These are phyloP conservation scores for Hypoxylon rickii DNA, from an alignment of 495 filamentous ascomycete genomes.

Conservation along the genomic window DNA sequence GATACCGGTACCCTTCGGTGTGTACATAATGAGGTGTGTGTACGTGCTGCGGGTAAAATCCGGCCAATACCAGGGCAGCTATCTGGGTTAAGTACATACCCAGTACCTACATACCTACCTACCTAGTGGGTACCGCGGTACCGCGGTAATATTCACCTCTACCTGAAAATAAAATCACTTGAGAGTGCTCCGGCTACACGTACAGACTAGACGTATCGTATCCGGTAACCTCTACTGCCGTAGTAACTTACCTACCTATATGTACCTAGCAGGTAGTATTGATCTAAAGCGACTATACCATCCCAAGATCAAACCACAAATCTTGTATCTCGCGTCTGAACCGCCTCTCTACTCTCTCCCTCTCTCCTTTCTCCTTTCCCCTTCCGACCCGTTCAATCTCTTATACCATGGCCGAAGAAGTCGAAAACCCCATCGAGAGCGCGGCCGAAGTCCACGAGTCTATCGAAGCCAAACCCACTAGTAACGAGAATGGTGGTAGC, in stretches of 20 bases:
- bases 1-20: too few species aligned
- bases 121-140: background rate
- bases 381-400: background rate
- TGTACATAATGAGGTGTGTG: too few species aligned
- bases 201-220: too few species aligned
- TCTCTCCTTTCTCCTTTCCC: background rate
- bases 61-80: too few species aligned
- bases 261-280: too few species aligned
- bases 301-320: background rate
- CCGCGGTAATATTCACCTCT: too few species aligned
- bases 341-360: background rate
- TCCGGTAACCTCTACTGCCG: too few species aligned
- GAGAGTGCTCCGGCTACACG: too few species aligned
- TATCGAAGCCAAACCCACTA: slow-evolving; percentile 48
- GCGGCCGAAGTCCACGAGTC: slow-evolving; percentile 51
- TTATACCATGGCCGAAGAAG: slow-evolving; percentile 26
- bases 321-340: background rate
- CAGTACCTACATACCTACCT: background rate
- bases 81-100: too few species aligned
- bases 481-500: slow-evolving; percentile 28
- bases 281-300: background rate
- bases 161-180: too few species aligned
- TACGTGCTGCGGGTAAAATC: too few species aligned
- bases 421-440: slow-evolving; percentile 29
- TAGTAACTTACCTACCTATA: too few species aligned